Evolutionary conservation across 192 early-diverging fungal species (phyloP).

Genomic region (Podila verticillata): DNA sequence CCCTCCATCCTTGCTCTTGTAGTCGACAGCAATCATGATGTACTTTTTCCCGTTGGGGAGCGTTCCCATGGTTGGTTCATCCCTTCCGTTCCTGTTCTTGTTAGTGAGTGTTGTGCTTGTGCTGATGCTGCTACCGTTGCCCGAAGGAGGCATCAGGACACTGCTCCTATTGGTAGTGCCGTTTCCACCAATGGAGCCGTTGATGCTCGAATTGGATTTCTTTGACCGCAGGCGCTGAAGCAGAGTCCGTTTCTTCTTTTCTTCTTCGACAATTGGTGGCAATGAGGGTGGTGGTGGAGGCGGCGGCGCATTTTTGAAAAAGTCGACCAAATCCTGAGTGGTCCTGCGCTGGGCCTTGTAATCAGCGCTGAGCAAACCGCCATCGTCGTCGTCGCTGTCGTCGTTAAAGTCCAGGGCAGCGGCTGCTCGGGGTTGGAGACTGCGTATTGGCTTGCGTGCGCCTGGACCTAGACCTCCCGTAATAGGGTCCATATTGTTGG

Average conservation of each 20-base stretch:
- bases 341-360: slow-evolving; percentile 36
- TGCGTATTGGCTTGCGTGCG: not conserved
- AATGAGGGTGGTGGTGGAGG: not conserved
- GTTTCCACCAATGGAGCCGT: not conserved
- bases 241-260: slow-evolving; percentile 31
- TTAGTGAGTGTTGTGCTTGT: not conserved
- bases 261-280: slow-evolving; percentile 7
- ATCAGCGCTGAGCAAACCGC: slow-evolving; percentile 15
- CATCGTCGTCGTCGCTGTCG: slow-evolving; percentile 19
- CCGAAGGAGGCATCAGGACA: not conserved
- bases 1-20: slow-evolving; percentile 15
- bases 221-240: slow-evolving; percentile 25
- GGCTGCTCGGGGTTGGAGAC: slow-evolving; percentile 35
- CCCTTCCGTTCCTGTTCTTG: slow-evolving; percentile 11
- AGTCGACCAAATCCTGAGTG: slow-evolving; percentile 33
- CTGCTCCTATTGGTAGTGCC: slow-evolving; percentile 4
- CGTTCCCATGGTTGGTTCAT: slow-evolving; percentile 13
- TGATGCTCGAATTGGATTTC: slow-evolving; percentile 15
- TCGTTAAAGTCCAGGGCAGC: slow-evolving; percentile 31
- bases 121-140: slow-evolving; percentile 14
- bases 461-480: not conserved
- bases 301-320: slow-evolving; percentile 35
- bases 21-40: slow-evolving; percentile 48
- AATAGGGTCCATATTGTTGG: not conserved
- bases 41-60: slow-evolving; percentile 38